Percentiles rank a stretch among this genome's conserved stretches.
phyloP scores from a whole-genome alignment of 768 basidiomycete genomes.

The Russula brevipes region DNA sequence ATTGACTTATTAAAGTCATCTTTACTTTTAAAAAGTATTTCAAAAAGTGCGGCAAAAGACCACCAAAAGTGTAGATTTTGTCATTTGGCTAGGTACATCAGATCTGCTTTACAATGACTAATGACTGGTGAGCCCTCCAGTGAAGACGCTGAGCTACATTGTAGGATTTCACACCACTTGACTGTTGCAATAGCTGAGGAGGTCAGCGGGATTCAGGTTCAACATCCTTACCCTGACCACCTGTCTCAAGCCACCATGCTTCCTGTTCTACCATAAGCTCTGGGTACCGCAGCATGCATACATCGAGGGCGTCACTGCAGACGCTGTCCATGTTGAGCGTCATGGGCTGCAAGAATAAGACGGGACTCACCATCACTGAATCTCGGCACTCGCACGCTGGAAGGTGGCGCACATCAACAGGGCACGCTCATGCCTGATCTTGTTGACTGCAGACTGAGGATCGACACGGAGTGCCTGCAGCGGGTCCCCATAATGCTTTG shows the following conservation, averaged over 20 bases:
- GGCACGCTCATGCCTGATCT: slow-evolving; percentile 58
- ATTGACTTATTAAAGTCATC: too few species aligned
- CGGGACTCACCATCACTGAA: slow-evolving; percentile 78
- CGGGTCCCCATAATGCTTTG: slow-evolving; percentile 25
- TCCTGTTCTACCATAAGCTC: slow-evolving; percentile 54
- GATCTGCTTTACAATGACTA: too few species aligned
- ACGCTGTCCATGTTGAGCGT: slow-evolving; percentile 65
- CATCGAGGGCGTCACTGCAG: slow-evolving; percentile 29
- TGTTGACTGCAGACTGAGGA: slow-evolving; percentile 46
- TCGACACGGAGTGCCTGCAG: slow-evolving; percentile 43
- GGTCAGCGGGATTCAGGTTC: slow-evolving; percentile 59
- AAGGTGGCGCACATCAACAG: slow-evolving; percentile 41
- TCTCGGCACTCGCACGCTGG: slow-evolving; percentile 60
- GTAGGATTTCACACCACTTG: slow-evolving; percentile 68
- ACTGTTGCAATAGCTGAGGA: slow-evolving; percentile 56
- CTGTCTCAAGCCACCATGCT: slow-evolving; percentile 52
- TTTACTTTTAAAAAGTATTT: too few species aligned
- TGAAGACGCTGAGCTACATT: slow-evolving; percentile 85
- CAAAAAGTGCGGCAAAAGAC: too few species aligned
- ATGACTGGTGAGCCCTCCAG: slow-evolving; percentile 49
- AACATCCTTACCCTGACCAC: slow-evolving; percentile 77
- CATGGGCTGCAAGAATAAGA: slow-evolving; percentile 80
- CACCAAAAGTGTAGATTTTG: too few species aligned
- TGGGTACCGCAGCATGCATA: slow-evolving; percentile 46
- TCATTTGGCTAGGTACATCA: too few species aligned